These are phyloP conservation scores for Peziza echinospora DNA, from an alignment of 495 filamentous ascomycete genomes.

Conservation along the genomic window DNA sequence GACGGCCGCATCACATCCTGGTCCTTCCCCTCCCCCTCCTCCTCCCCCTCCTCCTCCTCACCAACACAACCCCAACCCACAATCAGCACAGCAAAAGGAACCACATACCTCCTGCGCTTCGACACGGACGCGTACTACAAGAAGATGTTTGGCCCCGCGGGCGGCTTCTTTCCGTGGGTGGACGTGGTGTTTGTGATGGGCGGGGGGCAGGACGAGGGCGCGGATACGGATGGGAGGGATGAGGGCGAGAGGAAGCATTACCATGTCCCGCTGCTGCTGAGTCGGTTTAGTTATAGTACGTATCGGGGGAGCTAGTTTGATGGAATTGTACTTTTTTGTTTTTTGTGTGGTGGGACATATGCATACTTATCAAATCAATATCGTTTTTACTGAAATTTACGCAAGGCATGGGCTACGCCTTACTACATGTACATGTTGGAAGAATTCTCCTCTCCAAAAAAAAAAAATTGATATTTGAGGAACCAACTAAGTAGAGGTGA, in stretches of 20 bases:
- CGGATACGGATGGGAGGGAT: constrained; percentile 49
- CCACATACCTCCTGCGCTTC: constrained; percentile 15
- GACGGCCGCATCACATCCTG: constrained; percentile 74
- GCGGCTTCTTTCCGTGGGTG: constrained; percentile 57
- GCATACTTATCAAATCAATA: too few species aligned
- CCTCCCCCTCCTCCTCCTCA: too few species aligned
- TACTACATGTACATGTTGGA: too few species aligned
- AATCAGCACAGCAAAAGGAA: constrained; percentile 1
- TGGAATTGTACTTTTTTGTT: too few species aligned
- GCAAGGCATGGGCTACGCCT: too few species aligned
- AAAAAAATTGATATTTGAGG: too few species aligned
- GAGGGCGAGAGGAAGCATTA: constrained; percentile 50
- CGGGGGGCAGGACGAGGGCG: constrained; percentile 25
- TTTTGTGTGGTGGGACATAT: too few species aligned
- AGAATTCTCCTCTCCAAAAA: too few species aligned
- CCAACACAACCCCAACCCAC: too few species aligned
- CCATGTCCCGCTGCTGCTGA: constrained; percentile 76
- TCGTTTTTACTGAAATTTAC: too few species aligned
- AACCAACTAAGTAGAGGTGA: too few species aligned
- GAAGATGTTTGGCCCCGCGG: constrained; percentile 35
- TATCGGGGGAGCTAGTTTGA: constrained; percentile 49
- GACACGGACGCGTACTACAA: constrained; percentile 8
- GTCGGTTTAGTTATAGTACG: constrained; percentile 81
- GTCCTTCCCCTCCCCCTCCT: constrained; percentile 22
- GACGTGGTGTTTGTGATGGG: constrained; percentile 33